Conservation (phyloP, 2,329 filamentous ascomycete species). For the Alternaria solani region DNA sequence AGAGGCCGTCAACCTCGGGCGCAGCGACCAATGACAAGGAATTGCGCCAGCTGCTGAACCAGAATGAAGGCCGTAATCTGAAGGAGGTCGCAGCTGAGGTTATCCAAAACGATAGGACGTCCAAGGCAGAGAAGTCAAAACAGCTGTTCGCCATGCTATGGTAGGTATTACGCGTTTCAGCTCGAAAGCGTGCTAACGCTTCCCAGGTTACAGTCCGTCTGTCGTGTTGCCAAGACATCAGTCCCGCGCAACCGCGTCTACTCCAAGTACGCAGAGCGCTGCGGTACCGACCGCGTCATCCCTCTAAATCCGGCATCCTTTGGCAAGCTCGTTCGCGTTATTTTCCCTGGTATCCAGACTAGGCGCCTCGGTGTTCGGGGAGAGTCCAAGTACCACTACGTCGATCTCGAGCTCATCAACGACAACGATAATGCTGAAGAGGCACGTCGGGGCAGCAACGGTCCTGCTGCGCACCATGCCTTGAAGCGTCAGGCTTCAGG, state of each 20-base stretch:
- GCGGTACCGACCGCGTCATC: slow-evolving; percentile 90
- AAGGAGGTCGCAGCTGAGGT: slow-evolving; percentile 78
- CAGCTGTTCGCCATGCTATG: slow-evolving; percentile 91
- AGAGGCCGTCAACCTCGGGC: slow-evolving; percentile 68
- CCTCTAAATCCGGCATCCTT: slow-evolving; percentile 97
- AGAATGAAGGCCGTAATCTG: slow-evolving; percentile 72
- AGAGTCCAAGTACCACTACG: slow-evolving; percentile 98
- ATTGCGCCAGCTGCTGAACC: slow-evolving; percentile 76
- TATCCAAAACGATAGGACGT: slow-evolving; percentile 79
- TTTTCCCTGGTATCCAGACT: slow-evolving; percentile 95
- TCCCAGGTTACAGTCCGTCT: slow-evolving; percentile 75
- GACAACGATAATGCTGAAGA: slow-evolving; percentile 49
- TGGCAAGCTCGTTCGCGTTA: slow-evolving; percentile 93
- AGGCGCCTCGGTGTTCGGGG: slow-evolving; percentile 89
- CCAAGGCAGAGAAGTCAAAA: slow-evolving; percentile 82
- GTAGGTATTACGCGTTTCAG: slow-evolving; percentile 58
- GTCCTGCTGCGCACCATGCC: slow-evolving; percentile 31
- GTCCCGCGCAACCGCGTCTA: slow-evolving; percentile 94
- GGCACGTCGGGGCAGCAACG: slow-evolving; percentile 29
- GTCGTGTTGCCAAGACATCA: slow-evolving; percentile 77
- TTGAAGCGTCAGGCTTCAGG: slow-evolving; percentile 46
- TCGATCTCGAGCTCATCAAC: slow-evolving; percentile 61
- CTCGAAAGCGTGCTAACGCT: slow-evolving; percentile 33
- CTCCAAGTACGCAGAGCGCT: slow-evolving; percentile 91
- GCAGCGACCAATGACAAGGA: slow-evolving; percentile 83